Base-by-base conservation (phyloP, 1,139 yeast genomes). In the Candida pseudoviswanathii region DNA sequence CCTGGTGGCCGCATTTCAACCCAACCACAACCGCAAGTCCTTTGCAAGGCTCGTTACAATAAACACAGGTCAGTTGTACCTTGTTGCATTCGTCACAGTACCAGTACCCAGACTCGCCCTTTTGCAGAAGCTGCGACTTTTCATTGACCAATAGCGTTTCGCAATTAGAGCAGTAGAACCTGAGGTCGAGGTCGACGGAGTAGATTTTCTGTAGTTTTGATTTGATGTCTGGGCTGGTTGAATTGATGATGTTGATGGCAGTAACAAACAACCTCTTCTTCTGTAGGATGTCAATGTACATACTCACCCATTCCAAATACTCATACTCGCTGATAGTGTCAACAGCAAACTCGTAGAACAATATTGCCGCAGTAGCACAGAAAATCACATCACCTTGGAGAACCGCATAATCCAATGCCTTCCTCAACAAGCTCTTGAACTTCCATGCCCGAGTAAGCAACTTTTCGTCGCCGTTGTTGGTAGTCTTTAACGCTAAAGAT, bases 1-100 rank as follows among this genome's bases (percentile, higher is more conserved):
- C 92, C 49, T 85, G 77, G 65, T 94, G 98, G 0, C 97, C 97
- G 71, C 98, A 94, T 43, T 73, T 78, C 47, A 89, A 68, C 56
- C 77, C 71, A 24, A 85, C 71, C n/a, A 82, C 82, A 25, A 88
- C 81, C 8, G 85, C 79, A 48, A 88, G 71, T 0, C 96, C 96
- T 58, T 80, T 81, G 58, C 92, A 77, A 2, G 96, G 94, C 60
- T 82, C 86, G 53, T 85, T 78, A 63, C 98, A 94, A 54, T 86
- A 81, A n/a, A 85, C 77, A 65, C 98, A 94, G 40, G 84, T 80
- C 55, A 81, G 85, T 54, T 82, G 85, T 29, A 74, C 73, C 42
- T 67, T 71, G 3, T 75, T 70, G 64, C 97, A 92, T 40, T 75
- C 76, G 47, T 84, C 90, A 68, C 97, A 92, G 63, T 85, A 89